A percentile compares a stretch with the other conserved stretches of the same genome.
Evolutionary conservation across 2,329 filamentous ascomycete species (phyloP).

Genomic region (Calonectria henricotiae): DNA sequence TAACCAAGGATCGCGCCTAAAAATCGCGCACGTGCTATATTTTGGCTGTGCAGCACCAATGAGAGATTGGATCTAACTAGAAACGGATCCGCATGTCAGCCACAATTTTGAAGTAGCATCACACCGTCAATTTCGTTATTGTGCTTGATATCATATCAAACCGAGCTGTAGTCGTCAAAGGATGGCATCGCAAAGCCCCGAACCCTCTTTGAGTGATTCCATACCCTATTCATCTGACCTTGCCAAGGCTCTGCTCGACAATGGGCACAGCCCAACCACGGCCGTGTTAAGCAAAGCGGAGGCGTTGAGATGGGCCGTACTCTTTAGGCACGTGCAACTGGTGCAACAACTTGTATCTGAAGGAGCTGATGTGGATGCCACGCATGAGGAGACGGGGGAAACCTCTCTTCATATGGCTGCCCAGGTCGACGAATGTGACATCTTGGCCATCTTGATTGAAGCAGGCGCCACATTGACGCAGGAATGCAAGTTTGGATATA

Average conservation of each 20-base stretch:
- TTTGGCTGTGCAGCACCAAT: background rate
- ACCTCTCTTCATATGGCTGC: background rate
- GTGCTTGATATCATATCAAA: background rate
- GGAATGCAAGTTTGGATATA: background rate
- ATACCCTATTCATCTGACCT: background rate
- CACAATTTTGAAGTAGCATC: background rate
- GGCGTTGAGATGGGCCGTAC: conserved; percentile 11
- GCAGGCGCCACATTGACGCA: background rate
- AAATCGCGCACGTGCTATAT: conserved; percentile 12
- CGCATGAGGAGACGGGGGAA: background rate
- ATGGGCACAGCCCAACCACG: background rate
- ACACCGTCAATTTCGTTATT: background rate
- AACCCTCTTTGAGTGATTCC: background rate
- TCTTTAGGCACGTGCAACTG: background rate
- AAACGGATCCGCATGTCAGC: background rate
- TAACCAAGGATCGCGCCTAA: conserved; percentile 1
- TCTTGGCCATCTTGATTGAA: background rate
- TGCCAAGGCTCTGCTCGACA: background rate
- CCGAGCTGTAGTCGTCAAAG: background rate
- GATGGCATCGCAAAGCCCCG: background rate
- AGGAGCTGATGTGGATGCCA: background rate
- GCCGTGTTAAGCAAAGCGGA: background rate
- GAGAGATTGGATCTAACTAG: background rate
- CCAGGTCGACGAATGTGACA: background rate
- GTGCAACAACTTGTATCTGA: background rate